These are phyloP conservation scores for Wickerhamomyces sp. DNA, from an alignment of 1,139 yeast species.

Conservation along the genomic window DNA sequence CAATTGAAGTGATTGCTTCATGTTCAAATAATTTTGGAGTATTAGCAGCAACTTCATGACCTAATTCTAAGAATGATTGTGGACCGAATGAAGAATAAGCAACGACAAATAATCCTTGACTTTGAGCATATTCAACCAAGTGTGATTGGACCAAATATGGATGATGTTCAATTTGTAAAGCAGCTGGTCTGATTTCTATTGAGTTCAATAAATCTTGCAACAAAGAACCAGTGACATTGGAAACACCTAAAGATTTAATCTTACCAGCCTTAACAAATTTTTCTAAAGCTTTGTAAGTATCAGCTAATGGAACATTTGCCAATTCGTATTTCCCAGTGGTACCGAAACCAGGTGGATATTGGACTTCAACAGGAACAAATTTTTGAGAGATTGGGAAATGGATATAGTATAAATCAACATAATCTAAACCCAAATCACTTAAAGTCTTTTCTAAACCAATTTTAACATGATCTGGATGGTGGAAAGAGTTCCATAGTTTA, in stretches of 20 bases:
- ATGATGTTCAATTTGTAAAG: slow-evolving; percentile 57
- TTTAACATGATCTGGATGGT: slow-evolving; percentile 50
- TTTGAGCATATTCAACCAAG: slow-evolving; percentile 59
- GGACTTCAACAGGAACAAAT: slow-evolving; percentile 64
- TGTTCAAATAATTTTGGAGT: slow-evolving; percentile 55
- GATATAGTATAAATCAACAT: slow-evolving; percentile 68
- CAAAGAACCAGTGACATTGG: slow-evolving; percentile 76
- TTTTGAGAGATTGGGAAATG: slow-evolving; percentile 80
- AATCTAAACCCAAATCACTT: slow-evolving; percentile 59
- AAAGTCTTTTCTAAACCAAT: slow-evolving; percentile 59
- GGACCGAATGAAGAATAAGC: slow-evolving; percentile 89
- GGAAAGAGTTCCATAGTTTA: slow-evolving; percentile 77
- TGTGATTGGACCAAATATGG: slow-evolving; percentile 80
- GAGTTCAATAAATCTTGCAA: slow-evolving; percentile 70
- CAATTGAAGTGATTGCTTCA: slow-evolving; percentile 46
- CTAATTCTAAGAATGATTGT: slow-evolving; percentile 63
- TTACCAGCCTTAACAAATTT: slow-evolving; percentile 56
- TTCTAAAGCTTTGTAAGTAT: slow-evolving; percentile 81
- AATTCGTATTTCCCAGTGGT: slow-evolving; percentile 48
- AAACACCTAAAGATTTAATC: slow-evolving; percentile 73
- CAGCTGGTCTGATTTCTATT: slow-evolving; percentile 71
- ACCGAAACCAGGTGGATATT: slow-evolving; percentile 73
- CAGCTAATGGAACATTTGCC: slow-evolving; percentile 67
- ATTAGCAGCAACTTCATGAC: slow-evolving; percentile 45
- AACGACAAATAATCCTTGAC: slow-evolving; percentile 61